Conservation (phyloP, 164 flowering plant species). For the Chloranthus sessilifolius region DNA sequence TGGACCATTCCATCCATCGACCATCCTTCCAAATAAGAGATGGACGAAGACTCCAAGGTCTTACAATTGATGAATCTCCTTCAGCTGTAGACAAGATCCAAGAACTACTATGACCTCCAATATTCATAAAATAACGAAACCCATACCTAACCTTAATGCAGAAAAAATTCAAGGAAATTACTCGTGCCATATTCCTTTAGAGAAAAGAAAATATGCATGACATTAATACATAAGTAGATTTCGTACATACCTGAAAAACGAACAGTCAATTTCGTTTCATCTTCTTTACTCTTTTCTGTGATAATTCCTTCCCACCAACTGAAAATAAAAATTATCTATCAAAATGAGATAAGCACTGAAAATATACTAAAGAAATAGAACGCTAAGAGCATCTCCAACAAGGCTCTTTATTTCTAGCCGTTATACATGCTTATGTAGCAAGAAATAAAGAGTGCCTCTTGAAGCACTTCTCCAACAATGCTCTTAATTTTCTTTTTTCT, state of each 20-base stretch:
- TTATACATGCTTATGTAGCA: no score
- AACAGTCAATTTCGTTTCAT: constrained; percentile 58
- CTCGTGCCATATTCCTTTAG: no score
- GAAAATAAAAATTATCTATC: constrained; percentile 21
- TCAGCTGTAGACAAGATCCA: constrained; percentile 41
- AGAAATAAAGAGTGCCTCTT: no score
- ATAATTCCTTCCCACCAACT: constrained; percentile 96
- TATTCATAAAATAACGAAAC: no score
- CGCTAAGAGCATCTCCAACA: no score
- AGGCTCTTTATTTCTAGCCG: no score
- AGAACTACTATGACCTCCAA: no score
- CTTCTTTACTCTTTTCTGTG: constrained; percentile 59
- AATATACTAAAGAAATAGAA: no score
- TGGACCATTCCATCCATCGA: constrained; percentile 76
- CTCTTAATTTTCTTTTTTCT: no score
- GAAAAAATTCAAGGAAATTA: background rate
- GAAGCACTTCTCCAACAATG: no score
- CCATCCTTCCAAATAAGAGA: constrained; percentile 79
- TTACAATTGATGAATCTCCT: constrained; percentile 56
- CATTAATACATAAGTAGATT: background rate
- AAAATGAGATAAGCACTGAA: constrained; percentile 2
- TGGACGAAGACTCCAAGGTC: constrained; percentile 81
- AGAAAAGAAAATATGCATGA: background rate
- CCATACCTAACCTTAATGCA: no score
- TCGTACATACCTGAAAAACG: constrained; percentile 59